Conservation (phyloP, 495 filamentous ascomycete genomes). For the Parachaetomium inaequale region DNA sequence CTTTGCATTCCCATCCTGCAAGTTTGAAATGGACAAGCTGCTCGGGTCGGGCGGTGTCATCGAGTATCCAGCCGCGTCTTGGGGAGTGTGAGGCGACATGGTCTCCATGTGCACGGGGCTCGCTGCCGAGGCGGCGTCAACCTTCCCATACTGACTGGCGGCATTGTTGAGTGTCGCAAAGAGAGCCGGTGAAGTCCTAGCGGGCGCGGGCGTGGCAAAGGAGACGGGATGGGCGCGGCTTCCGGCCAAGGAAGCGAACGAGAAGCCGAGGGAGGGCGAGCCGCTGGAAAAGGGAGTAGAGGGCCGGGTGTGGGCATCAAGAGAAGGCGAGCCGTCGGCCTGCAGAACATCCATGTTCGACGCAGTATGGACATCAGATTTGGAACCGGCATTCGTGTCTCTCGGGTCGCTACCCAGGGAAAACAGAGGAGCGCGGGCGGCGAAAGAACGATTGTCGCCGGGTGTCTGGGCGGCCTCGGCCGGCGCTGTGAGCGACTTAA, state of each 20-base stretch:
- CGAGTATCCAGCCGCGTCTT: slow-evolving; percentile 62
- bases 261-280: slow-evolving; percentile 21
- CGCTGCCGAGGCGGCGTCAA: slow-evolving; percentile 43
- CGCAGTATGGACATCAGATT: slow-evolving; percentile 34
- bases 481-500: slow-evolving; percentile 29
- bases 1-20: slow-evolving; percentile 35
- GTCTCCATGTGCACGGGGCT: slow-evolving; percentile 51
- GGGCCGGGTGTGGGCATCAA: slow-evolving; percentile 20
- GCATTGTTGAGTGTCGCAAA: slow-evolving; percentile 16
- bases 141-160: slow-evolving; percentile 41
- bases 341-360: slow-evolving; percentile 9
- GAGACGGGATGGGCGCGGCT: slow-evolving; percentile 15
- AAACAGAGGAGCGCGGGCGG: slow-evolving; percentile 28
- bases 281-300: slow-evolving; percentile 20
- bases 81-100: slow-evolving; percentile 73
- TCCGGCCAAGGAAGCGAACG: slow-evolving; percentile 21
- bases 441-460: slow-evolving; percentile 26
- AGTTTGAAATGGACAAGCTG: slow-evolving; percentile 67
- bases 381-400: slow-evolving; percentile 21
- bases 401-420: slow-evolving; percentile 17
- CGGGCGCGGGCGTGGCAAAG: slow-evolving; percentile 21
- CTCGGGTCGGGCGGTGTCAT: slow-evolving; percentile 78
- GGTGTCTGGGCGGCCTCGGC: slow-evolving; percentile 28
- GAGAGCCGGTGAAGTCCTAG: slow-evolving; percentile 14
- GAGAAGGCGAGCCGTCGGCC: slow-evolving; percentile 19